Evolutionary conservation across 2,329 filamentous ascomycete species (phyloP), one percentile per base, ranked within the genome.

Genomic region (Ciborinia camelliae): DNA sequence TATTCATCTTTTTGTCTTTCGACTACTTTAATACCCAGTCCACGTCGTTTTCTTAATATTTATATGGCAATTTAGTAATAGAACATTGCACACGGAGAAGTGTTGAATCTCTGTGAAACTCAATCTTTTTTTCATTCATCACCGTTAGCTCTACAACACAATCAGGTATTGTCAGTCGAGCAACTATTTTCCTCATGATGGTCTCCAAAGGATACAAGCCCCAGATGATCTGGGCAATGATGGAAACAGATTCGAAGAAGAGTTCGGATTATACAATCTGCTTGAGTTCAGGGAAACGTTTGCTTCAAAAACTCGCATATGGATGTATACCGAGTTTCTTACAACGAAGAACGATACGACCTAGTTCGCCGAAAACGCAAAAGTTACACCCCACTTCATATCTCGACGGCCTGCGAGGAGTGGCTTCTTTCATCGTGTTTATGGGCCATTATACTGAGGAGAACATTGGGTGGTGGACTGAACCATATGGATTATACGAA

Each of bases 401-500:
- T 68, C 77, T 82, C 54, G 80, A 82, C 72, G 80, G 81, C 39
- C 72, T 82, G 53, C 79, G 81, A n/a, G 81, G 81, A 30, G 73
- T 82, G 37, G 81, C 81, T 23, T 79, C 80, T 12, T 74, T 82
- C 60, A 69, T 82, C 50, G 81, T 82, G 66, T 81, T 81, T 68
- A 71, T 81, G 72, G 80, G 78, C 67, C 81, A 82, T 71, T 74
- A 73, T 78, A 79, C 71, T 68, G 77, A 65, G 78, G 80, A 71
- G 62, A 73, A 79, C 76, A 26, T 76, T 77, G 67, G 80, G 75
- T 74, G 73, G 73, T 74, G 67, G 39, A 67, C 71, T 20, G 72
- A 73, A 61, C 71, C 72, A 15, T 74, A 73, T 48, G 73, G 72
- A n/a, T 47, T 71, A n/a, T 72, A 72, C 59, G 72, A 73, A 59